Percentiles rank a stretch among this genome's conserved stretches.
These are phyloP conservation scores for Aspergillus sp. DNA, from an alignment of 2,329 filamentous ascomycete species.

Conservation along the genomic window DNA sequence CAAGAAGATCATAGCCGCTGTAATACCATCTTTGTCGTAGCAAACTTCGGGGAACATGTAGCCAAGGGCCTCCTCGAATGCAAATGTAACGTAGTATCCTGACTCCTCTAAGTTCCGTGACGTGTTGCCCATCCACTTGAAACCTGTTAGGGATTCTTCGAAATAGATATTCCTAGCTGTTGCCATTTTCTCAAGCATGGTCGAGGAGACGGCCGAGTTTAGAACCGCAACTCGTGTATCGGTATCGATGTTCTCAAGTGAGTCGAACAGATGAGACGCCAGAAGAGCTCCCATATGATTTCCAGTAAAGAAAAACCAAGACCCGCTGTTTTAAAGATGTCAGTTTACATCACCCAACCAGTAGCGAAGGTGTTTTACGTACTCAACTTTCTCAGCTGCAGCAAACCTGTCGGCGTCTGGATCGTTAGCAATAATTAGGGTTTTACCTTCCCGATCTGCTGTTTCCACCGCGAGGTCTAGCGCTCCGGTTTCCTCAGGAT, in stretches of 20 bases:
- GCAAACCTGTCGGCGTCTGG: conserved; percentile 67
- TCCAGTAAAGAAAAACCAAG: conserved; percentile 64
- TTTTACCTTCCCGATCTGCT: conserved; percentile 51
- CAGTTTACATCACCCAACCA: not conserved
- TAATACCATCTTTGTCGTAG: conserved; percentile 65
- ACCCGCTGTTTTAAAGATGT: conserved; percentile 34
- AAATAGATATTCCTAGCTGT: conserved; percentile 56
- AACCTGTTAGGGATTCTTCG: conserved; percentile 63
- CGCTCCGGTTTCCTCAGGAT: conserved; percentile 65
- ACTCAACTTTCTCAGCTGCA: conserved; percentile 57
- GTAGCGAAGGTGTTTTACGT: conserved; percentile 16
- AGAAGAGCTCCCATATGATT: conserved; percentile 64
- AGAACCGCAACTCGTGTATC: conserved; percentile 54
- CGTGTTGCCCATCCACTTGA: conserved; percentile 67
- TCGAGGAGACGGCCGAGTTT: conserved; percentile 63
- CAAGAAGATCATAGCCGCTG: conserved; percentile 60
- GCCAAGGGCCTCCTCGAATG: conserved; percentile 66
- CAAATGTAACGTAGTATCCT: conserved; percentile 56
- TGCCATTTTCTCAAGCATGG: conserved; percentile 62
- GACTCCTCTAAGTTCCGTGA: conserved; percentile 52
- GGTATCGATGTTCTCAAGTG: conserved; percentile 33
- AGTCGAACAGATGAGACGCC: conserved; percentile 57
- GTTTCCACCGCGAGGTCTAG: conserved; percentile 59
- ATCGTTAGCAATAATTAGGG: conserved; percentile 62
- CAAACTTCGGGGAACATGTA: conserved; percentile 66